phyloP scores from a whole-genome alignment of 192 early-diverging fungal species.

The Umbelopsis ramanniana region DNA sequence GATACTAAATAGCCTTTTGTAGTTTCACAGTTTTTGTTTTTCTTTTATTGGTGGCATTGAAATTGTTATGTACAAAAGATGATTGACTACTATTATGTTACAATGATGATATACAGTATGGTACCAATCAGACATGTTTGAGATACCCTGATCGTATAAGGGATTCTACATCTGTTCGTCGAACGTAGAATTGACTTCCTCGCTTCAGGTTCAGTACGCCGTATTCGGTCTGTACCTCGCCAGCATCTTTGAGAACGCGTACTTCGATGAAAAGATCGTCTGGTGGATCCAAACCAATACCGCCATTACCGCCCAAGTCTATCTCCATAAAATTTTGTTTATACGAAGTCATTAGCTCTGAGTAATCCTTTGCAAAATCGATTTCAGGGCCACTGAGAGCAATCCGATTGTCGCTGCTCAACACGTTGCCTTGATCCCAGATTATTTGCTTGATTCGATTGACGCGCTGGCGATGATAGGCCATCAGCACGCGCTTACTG shows the following conservation, averaged over 20 bases:
- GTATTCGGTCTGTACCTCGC: constrained; percentile 88
- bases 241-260: constrained; percentile 84
- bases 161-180: constrained; percentile 87
- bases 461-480: constrained; percentile 79
- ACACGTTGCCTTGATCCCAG: constrained; percentile 53
- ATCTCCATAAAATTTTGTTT: constrained; percentile 65
- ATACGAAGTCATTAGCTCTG: constrained; percentile 68
- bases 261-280: constrained; percentile 93
- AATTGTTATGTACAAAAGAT: constrained; percentile 25
- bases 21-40: not conserved
- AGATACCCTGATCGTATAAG: constrained; percentile 86
- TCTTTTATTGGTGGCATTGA: constrained; percentile 24
- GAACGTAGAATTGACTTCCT: constrained; percentile 85
- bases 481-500: constrained; percentile 89
- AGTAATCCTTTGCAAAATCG: constrained; percentile 68
- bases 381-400: constrained; percentile 55
- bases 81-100: constrained; percentile 12
- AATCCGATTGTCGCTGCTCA: constrained; percentile 23
- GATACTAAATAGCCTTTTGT: constrained; percentile 39
- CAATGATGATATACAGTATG: constrained; percentile 10
- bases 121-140: constrained; percentile 59
- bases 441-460: constrained; percentile 68
- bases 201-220: constrained; percentile 78
- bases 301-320: constrained; percentile 73
- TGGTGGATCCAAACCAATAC: constrained; percentile 80